Conservation (phyloP, 805 yeast species). For the Zygosaccharomyces pseudorouxii region DNA sequence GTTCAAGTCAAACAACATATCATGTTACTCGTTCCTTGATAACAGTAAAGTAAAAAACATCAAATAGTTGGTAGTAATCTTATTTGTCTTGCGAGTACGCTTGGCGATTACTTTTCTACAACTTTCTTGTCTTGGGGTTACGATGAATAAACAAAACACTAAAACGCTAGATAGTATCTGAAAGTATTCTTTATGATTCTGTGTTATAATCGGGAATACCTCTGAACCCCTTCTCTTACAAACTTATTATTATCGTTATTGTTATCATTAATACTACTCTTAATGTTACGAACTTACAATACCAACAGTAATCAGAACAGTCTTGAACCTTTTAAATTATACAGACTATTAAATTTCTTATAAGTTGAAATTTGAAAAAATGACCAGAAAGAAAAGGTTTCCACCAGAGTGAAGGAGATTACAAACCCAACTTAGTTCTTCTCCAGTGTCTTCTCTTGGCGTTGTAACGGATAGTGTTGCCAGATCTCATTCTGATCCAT, state of each 20-base stretch:
- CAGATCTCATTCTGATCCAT: slow-evolving; percentile 98
- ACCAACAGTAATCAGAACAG: slow-evolving; percentile 1
- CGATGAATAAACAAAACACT: slow-evolving; percentile 34
- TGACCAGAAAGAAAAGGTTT: neutral
- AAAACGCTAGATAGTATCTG: slow-evolving; percentile 37
- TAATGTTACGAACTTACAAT: neutral
- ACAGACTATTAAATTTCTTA: slow-evolving; percentile 11
- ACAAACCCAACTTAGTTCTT: slow-evolving; percentile 97
- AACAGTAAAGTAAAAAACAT: too few relatives aligned
- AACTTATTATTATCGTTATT: too few relatives aligned
- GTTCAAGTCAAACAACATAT: neutral
- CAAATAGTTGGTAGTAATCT: neutral
- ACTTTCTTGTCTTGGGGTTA: slow-evolving; percentile 4
- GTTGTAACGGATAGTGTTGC: slow-evolving; percentile 96
- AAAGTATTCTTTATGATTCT: slow-evolving; percentile 30
- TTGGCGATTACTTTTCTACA: neutral
- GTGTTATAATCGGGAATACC: slow-evolving; percentile 26
- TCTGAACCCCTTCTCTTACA: slow-evolving; percentile 16
- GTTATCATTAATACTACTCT: too few relatives aligned
- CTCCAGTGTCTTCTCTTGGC: slow-evolving; percentile 99
- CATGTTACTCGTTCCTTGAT: too few relatives aligned
- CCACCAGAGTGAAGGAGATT: slow-evolving; percentile 37
- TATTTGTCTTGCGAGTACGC: neutral
- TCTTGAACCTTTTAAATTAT: slow-evolving; percentile 13
- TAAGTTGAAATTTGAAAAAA: slow-evolving; percentile 9